phyloP scores from a whole-genome alignment of 164 flowering plant species.

The Buxus sempervirens region DNA sequence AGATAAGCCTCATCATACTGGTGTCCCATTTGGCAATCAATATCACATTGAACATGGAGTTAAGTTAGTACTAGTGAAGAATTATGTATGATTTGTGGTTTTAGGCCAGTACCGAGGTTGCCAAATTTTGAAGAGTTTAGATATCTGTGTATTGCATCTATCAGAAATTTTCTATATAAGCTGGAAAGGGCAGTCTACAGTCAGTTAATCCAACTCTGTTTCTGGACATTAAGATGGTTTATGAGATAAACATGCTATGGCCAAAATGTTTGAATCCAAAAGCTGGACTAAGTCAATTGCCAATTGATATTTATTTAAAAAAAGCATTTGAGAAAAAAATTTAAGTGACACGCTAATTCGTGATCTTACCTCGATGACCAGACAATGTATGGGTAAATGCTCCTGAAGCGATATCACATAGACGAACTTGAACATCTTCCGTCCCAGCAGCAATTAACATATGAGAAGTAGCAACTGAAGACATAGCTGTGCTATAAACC shows the following conservation, averaged over 20 bases:
- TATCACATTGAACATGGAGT: not conserved
- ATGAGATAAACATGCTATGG: not conserved
- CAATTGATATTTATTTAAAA: not conserved
- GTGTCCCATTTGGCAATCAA: not conserved
- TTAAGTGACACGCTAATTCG: not conserved
- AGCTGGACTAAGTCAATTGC: not conserved
- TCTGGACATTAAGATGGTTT: not conserved
- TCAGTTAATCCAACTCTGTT: not conserved
- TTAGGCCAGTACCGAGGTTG: not conserved
- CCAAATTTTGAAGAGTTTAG: not conserved
- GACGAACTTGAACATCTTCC: slow-evolving; percentile 98
- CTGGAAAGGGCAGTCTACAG: not conserved
- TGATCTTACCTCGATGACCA: slow-evolving; percentile 87
- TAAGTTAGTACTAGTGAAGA: not conserved
- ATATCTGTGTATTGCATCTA: not conserved
- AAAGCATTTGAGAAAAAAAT: not conserved
- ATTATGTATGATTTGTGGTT: not conserved
- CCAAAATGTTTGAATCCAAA: not conserved
- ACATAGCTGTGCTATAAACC: slow-evolving; percentile 89
- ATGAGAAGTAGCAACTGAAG: slow-evolving; percentile 78
- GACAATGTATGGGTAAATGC: slow-evolving; percentile 95
- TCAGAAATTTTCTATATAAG: not conserved
- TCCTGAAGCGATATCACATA: slow-evolving; percentile 95
- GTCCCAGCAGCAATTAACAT: slow-evolving; percentile 96
- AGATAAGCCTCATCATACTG: too few species aligned